Evolutionary conservation across 164 flowering plant species (phyloP).

Genomic region (Akebia trifoliata): DNA sequence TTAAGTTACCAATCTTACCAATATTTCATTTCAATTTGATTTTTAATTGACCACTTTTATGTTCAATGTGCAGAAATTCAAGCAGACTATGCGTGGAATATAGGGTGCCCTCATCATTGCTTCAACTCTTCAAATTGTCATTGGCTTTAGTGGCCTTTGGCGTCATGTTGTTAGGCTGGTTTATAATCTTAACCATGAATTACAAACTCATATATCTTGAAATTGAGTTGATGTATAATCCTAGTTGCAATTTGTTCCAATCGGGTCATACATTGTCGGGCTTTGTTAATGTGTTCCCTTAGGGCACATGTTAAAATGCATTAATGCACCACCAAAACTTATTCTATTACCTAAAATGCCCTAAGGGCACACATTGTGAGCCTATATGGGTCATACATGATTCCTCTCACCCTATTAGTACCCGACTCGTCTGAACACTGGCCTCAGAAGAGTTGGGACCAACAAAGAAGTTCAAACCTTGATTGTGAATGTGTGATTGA

Average conservation of each 20-base stretch:
- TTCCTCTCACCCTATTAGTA: too few relatives aligned
- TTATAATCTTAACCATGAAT: background rate
- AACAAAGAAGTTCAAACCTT: background rate
- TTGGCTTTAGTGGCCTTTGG: conserved; percentile 98
- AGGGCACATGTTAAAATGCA: too few relatives aligned
- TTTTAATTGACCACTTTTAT: background rate
- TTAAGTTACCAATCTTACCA: background rate
- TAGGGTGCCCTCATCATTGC: conserved; percentile 92
- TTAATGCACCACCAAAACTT: too few relatives aligned
- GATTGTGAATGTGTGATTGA: background rate
- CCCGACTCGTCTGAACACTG: too few relatives aligned
- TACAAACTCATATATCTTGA: background rate
- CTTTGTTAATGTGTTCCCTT: too few relatives aligned
- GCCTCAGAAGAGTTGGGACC: too few relatives aligned
- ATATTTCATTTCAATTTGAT: too few relatives aligned
- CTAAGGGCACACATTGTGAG: too few relatives aligned
- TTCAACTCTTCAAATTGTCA: conserved; percentile 74
- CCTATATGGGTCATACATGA: too few relatives aligned
- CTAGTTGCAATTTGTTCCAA: too few relatives aligned
- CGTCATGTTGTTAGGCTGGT: conserved; percentile 74
- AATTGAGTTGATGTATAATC: background rate
- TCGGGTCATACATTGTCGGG: too few relatives aligned
- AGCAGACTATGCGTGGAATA: conserved; percentile 72
- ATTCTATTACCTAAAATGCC: too few relatives aligned
- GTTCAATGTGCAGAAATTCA: conserved; percentile 57